Conservation (phyloP, 164 flowering plant species). For the Vitis riparia region DNA sequence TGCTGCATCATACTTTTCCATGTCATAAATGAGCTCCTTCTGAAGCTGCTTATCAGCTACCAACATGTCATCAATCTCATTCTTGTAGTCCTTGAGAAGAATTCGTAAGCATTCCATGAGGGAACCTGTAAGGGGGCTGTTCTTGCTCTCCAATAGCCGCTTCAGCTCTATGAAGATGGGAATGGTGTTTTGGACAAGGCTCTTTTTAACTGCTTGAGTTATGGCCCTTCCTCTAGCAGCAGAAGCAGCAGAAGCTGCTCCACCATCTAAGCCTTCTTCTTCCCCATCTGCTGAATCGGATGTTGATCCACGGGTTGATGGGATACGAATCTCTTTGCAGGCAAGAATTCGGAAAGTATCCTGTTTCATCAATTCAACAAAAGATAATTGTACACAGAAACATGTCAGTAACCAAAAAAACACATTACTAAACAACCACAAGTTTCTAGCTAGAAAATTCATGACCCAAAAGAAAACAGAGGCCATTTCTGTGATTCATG, state of each 20-base stretch:
- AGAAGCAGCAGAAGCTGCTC: conserved; percentile 34
- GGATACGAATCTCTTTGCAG: conserved; percentile 84
- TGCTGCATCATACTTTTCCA: conserved; percentile 77
- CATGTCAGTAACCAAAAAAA: too few relatives aligned
- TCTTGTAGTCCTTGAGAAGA: conserved; percentile 90
- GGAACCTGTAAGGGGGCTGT: conserved; percentile 87
- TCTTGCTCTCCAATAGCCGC: conserved; percentile 76
- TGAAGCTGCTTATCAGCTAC: conserved; percentile 91
- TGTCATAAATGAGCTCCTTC: conserved; percentile 92
- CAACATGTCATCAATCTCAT: conserved; percentile 88
- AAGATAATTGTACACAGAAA: not conserved
- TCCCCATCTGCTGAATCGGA: conserved; percentile 63
- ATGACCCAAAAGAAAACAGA: not conserved
- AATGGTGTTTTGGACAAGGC: conserved; percentile 83
- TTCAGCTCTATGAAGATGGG: conserved; percentile 96
- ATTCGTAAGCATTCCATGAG: conserved; percentile 94
- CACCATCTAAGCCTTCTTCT: conserved; percentile 55
- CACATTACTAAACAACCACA: too few relatives aligned
- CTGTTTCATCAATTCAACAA: conserved; percentile 33
- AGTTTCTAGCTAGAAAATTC: too few relatives aligned
- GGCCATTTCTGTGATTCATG: not conserved
- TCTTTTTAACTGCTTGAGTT: conserved; percentile 80
- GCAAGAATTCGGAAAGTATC: conserved; percentile 83
- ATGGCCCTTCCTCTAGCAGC: conserved; percentile 69
- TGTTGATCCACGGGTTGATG: conserved; percentile 55